Evolutionary conservation across 768 basidiomycete species (phyloP), one percentile per base, ranked within the genome.

Genomic region (Tubosaeta brunneosetosa): DNA sequence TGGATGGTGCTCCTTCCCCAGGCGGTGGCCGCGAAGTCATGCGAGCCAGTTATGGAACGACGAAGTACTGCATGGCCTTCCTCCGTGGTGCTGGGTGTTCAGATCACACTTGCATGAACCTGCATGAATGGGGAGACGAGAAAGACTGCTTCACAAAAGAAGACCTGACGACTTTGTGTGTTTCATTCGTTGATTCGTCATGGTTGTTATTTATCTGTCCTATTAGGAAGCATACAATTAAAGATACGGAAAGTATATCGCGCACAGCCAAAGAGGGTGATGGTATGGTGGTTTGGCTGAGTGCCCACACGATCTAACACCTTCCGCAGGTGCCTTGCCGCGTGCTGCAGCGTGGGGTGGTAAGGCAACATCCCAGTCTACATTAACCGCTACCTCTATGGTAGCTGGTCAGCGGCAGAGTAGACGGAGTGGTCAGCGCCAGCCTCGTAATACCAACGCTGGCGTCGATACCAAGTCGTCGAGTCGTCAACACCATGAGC

Each of bases 101-200:
- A 52, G 92, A 92, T 62, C 86, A 89, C 61, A 85, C 81, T 58
- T 99, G 97, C 71, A 87, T 94, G 85, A 89, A 91, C 67, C 73
- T 94, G 41, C 97, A 99, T 66, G 97, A 98, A 68, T 97, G 93
- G 91, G 97, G 94, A 32, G 97, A 97, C 55, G 95, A 98, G 71
- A 89, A 92, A 51, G 97, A 99, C 69, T 94, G 91, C 63, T 94
- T 97, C 66, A 94, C 94, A 1, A 94, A 94, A 72, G 94, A 97
- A 67, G 95, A 98, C 70, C 74, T 95, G 52, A 88, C 92, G 25
- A 95, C 94, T 1, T 72, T 94, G 93, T 95, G 65, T 44, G 83
- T 77, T 41, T 54, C 51, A 49, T 57, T 55, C 37, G 22, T 52
- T 22, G 22, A 13, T 43, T 32, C 55, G 48, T 31, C 43, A 14